These are phyloP conservation scores for Acidomyces sp. DNA, from an alignment of 495 filamentous ascomycete species.

Conservation along the genomic window DNA sequence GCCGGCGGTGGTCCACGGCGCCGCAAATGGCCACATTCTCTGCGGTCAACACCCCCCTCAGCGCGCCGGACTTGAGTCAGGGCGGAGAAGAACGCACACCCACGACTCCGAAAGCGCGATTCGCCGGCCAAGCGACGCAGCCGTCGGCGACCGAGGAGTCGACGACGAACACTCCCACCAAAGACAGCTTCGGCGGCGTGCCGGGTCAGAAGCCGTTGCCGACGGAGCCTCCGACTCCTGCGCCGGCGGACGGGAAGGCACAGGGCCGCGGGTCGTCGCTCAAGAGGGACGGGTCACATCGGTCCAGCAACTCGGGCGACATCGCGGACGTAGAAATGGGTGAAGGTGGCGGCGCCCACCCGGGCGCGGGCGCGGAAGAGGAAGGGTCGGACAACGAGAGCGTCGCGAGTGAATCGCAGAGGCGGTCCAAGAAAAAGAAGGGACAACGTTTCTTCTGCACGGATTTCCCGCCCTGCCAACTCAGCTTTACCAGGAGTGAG, in stretches of 20 bases:
- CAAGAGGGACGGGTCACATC: slow-evolving; percentile 48
- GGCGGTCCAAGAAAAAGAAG: slow-evolving; percentile 82
- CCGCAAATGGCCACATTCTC: slow-evolving; percentile 48
- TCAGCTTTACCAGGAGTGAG: slow-evolving; percentile 94
- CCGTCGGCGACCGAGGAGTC: slow-evolving; percentile 27
- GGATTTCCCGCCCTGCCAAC: slow-evolving; percentile 86
- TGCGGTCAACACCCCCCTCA: slow-evolving; percentile 63
- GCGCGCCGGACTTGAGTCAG: slow-evolving; percentile 32
- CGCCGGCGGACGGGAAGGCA: slow-evolving; percentile 24
- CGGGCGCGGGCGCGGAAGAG: slow-evolving; percentile 59
- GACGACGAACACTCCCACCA: slow-evolving; percentile 47
- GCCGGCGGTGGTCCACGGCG: background rate
- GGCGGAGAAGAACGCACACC: slow-evolving; percentile 47
- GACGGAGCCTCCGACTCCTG: slow-evolving; percentile 43
- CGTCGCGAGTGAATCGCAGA: slow-evolving; percentile 50
- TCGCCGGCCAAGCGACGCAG: slow-evolving; percentile 28
- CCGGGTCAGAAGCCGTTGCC: slow-evolving; percentile 49
- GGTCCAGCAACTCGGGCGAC: slow-evolving; percentile 33
- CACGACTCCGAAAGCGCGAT: slow-evolving; percentile 44
- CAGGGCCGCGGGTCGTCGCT: slow-evolving; percentile 30
- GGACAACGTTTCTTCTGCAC: slow-evolving; percentile 94
- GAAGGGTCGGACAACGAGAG: slow-evolving; percentile 70
- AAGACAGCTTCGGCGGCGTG: slow-evolving; percentile 43
- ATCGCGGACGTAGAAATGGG: slow-evolving; percentile 50
- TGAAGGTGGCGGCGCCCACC: slow-evolving; percentile 66